Conservation (phyloP, 192 early-diverging fungal genomes). For the Tieghemiomyces parasiticus region DNA sequence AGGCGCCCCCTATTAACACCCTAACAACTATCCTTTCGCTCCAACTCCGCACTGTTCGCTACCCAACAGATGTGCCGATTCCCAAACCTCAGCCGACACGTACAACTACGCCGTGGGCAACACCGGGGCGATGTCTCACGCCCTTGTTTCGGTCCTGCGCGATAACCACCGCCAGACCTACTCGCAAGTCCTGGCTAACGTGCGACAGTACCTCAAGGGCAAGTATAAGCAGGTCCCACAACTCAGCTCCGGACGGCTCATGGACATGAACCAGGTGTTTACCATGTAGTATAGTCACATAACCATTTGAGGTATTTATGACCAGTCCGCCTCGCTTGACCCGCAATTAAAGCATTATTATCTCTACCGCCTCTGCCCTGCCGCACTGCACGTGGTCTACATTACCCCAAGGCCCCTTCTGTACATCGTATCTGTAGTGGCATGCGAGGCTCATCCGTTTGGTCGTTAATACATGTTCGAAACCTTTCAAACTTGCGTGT, state of each 20-base stretch:
- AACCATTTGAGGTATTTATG: too few relatives aligned
- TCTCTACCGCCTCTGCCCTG: too few relatives aligned
- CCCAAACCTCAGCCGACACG: slow-evolving; percentile 71
- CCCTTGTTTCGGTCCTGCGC: slow-evolving; percentile 43
- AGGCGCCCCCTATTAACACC: too few relatives aligned
- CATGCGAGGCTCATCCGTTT: too few relatives aligned
- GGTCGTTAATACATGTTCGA: too few relatives aligned
- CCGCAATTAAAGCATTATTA: too few relatives aligned
- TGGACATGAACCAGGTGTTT: slow-evolving; percentile 52
- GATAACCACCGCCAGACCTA: slow-evolving; percentile 45
- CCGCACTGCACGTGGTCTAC: too few relatives aligned
- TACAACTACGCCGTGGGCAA: slow-evolving; percentile 33
- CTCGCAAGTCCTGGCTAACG: slow-evolving; percentile 46
- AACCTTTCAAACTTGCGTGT: too few relatives aligned
- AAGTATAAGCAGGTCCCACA: slow-evolving; percentile 71
- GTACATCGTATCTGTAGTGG: too few relatives aligned
- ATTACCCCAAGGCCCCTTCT: too few relatives aligned
- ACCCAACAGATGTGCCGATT: slow-evolving; percentile 45
- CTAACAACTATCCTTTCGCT: neutral
- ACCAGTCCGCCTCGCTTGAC: too few relatives aligned
- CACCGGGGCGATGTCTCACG: slow-evolving; percentile 65
- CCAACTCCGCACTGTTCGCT: too few relatives aligned
- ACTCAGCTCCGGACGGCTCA: slow-evolving; percentile 45
- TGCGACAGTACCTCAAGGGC: slow-evolving; percentile 42
- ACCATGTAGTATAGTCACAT: slow-evolving; percentile 31